These are phyloP conservation scores for Aureobasidium leucospermi DNA, from an alignment of 2,329 filamentous ascomycete genomes.

Conservation along the genomic window DNA sequence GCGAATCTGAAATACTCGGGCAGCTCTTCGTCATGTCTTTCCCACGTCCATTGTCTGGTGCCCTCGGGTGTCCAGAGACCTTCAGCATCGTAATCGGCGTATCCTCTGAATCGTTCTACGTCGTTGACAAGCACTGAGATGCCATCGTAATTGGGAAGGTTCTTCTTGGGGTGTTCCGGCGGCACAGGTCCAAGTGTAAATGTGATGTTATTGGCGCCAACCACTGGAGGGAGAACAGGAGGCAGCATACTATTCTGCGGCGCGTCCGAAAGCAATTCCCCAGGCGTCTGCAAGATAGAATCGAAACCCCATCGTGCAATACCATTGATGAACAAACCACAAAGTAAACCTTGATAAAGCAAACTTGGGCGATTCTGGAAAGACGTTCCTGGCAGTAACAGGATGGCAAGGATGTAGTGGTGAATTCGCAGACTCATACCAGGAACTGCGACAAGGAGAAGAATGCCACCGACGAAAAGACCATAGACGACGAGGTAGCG, in stretches of 20 bases:
- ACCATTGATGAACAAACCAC: constrained; percentile 91
- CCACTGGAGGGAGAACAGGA: constrained; percentile 31
- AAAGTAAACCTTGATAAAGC: constrained; percentile 79
- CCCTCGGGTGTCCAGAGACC: constrained; percentile 39
- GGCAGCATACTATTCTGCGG: constrained; percentile 55
- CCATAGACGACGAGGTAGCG: constrained; percentile 72
- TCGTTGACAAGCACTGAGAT: constrained; percentile 79
- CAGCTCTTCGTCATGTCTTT: constrained; percentile 25
- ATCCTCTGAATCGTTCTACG: constrained; percentile 71
- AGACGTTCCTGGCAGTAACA: constrained; percentile 79
- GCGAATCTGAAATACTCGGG: constrained; percentile 74
- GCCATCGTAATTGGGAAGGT: constrained; percentile 64
- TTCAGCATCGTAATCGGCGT: constrained; percentile 39
- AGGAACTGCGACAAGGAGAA: constrained; percentile 65
- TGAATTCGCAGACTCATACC: constrained; percentile 80
- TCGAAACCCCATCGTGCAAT: constrained; percentile 93
- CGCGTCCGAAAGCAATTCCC: constrained; percentile 53
- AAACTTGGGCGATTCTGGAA: constrained; percentile 81
- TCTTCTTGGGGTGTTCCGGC: constrained; percentile 33
- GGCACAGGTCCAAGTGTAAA: constrained; percentile 48
- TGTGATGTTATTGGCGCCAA: constrained; percentile 52
- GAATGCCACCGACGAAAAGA: constrained; percentile 57
- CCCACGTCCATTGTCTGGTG: constrained; percentile 29
- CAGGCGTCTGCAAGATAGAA: constrained; percentile 74
- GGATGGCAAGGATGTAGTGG: constrained; percentile 83